phyloP scores from a whole-genome alignment of 768 basidiomycete species.

The Cystoderma amianthinum region DNA sequence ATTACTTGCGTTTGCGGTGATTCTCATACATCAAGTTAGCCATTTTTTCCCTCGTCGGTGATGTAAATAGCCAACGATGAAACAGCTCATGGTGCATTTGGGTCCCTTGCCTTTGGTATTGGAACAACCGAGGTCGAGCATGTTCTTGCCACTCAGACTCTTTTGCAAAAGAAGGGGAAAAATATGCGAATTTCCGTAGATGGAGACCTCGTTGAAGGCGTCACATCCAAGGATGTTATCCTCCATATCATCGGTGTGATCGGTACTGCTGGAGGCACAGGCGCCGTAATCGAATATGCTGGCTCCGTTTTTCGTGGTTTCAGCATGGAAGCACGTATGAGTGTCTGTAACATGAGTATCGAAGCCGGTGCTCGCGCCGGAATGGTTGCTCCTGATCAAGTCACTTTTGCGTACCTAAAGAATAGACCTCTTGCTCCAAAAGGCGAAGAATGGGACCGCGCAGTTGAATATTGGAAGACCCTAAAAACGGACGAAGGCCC shows the following conservation, averaged over 20 bases:
- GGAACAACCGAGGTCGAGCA: constrained; percentile 94
- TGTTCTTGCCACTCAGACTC: constrained; percentile 87
- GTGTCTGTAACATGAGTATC: constrained; percentile 93
- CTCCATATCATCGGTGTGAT: constrained; percentile 87
- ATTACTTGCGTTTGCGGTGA: constrained; percentile 88
- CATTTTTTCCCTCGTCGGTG: too few relatives aligned
- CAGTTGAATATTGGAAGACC: constrained; percentile 81
- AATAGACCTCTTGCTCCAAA: constrained; percentile 78
- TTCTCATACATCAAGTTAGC: constrained; percentile 86
- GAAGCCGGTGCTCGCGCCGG: constrained; percentile 91
- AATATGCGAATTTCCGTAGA: constrained; percentile 92
- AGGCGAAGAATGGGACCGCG: constrained; percentile 80
- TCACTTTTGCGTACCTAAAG: constrained; percentile 79
- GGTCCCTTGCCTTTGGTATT: constrained; percentile 89
- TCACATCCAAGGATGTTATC: constrained; percentile 86
- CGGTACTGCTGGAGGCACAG: constrained; percentile 91
- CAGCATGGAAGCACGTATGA: constrained; percentile 90
- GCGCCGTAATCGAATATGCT: constrained; percentile 87
- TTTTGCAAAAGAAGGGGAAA: constrained; percentile 82
- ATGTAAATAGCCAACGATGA: too few relatives aligned
- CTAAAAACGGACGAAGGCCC: too few relatives aligned
- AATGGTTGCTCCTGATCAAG: constrained; percentile 87
- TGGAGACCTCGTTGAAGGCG: constrained; percentile 72
- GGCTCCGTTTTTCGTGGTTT: constrained; percentile 83
- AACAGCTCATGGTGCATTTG: constrained; percentile 85